phyloP scores from a whole-genome alignment of 1,284 basidiomycete genomes.

The Ustilago hordei region DNA sequence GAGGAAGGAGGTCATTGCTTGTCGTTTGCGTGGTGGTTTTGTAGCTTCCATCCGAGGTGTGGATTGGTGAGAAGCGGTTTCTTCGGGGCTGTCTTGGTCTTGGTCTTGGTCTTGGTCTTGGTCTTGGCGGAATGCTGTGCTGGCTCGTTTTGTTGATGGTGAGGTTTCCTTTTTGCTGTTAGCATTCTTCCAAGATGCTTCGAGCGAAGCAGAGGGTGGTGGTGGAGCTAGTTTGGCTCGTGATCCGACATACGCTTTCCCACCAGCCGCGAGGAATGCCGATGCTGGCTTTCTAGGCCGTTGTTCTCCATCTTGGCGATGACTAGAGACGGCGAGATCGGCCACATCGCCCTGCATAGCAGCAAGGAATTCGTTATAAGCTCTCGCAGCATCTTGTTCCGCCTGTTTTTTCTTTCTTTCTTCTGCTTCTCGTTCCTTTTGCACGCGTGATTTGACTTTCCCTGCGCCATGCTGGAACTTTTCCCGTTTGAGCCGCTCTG shows the following conservation, averaged over 20 bases:
- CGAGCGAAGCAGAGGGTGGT: too few relatives aligned
- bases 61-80: not conserved
- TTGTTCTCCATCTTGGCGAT: not conserved
- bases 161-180: not conserved
- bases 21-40: slow-evolving; percentile 31
- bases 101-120: slow-evolving; percentile 31
- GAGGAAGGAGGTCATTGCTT: slow-evolving; percentile 56
- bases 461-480: slow-evolving; percentile 47
- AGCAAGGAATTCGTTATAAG: slow-evolving; percentile 60
- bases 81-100: slow-evolving; percentile 28
- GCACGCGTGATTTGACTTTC: slow-evolving; percentile 49
- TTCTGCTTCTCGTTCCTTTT: slow-evolving; percentile 59
- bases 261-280: slow-evolving; percentile 52
- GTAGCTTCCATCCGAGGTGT: slow-evolving; percentile 24
- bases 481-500: slow-evolving; percentile 40
- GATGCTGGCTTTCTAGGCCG: not conserved
- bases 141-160: slow-evolving; percentile 15
- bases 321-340: not conserved
- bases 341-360: slow-evolving; percentile 51
- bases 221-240: not conserved
- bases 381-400: slow-evolving; percentile 49
- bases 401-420: slow-evolving; percentile 55
- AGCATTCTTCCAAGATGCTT: not conserved
- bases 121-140: slow-evolving; percentile 39
- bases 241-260: slow-evolving; percentile 39